Percentiles rank a stretch among this genome's conserved stretches.
phyloP scores from a whole-genome alignment of 495 filamentous ascomycete species.

The Annulohypoxylon stygium region DNA sequence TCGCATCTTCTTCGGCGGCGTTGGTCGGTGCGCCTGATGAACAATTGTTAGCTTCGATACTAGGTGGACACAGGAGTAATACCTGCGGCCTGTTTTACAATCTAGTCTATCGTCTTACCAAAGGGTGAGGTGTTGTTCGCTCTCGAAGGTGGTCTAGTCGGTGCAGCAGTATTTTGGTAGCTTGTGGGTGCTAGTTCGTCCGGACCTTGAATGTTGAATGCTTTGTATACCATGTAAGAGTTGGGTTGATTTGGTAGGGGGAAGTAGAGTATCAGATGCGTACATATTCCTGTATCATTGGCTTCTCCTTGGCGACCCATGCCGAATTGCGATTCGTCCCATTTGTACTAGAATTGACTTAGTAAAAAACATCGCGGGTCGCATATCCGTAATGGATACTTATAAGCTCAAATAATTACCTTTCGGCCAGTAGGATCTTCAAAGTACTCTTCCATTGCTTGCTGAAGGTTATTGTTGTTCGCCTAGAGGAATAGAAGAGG shows the following conservation, averaged over 20 bases:
- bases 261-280: conserved; percentile 14
- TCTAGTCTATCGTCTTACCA: conserved; percentile 56
- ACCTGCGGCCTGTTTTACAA: conserved; percentile 50
- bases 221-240: conserved; percentile 51
- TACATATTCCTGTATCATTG: conserved; percentile 52
- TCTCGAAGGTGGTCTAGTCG: conserved; percentile 78
- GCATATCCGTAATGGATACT: neutral
- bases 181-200: conserved; percentile 60
- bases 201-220: conserved; percentile 69
- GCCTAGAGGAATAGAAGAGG: conserved; percentile 41
- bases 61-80: conserved; percentile 33
- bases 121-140: conserved; percentile 66
- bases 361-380: conserved; percentile 20
- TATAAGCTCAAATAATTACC: conserved; percentile 44
- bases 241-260: neutral
- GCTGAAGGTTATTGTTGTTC: conserved; percentile 60
- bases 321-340: conserved; percentile 63
- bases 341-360: conserved; percentile 54
- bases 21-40: conserved; percentile 58
- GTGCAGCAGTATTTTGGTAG: conserved; percentile 62
- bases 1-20: conserved; percentile 66
- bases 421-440: conserved; percentile 55
- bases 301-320: conserved; percentile 59
- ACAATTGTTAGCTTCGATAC: conserved; percentile 39
- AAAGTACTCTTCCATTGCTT: conserved; percentile 61